Base-by-base conservation (phyloP, 257 asterid genomes). In the Lantana camara region DNA sequence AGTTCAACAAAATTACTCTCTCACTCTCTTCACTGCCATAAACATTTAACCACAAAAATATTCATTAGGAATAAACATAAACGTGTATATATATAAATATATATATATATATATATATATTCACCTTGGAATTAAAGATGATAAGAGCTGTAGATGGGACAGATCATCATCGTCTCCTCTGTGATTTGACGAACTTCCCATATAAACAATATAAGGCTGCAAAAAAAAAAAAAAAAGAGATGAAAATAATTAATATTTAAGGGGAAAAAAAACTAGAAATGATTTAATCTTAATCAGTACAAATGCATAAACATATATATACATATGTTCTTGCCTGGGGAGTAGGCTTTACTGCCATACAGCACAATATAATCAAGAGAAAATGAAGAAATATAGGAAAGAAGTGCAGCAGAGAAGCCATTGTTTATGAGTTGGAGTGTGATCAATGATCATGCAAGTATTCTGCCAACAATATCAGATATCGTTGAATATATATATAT, bases 181-280 rank as follows among this genome's bases (percentile, higher is more conserved):
- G 22, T 37, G 49, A 47, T 66, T 67, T n/a, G 70, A 68, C 42
- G 82, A 76, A 79, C 94, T 80, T 46, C 96, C 96, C 96, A 88
- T 81, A 27, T 88, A 88, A 20, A 83, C 85, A 47, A 88, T 74
- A 79, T 88, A 83, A 64, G 87, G 87, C 96, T 88, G 89, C 88
- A 74, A 50, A 27, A 0, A 57, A n/a, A 13, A 30, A 29, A 27
- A 34, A n/a, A n/a, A n/a, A n/a, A n/a, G n/a, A n/a, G n/a, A n/a
- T 30, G 3, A 30, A 30, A 30, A 30, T 30, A 30, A 2, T 2
- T 30, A 30, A 35, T 35, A 35, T 35, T 9, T 4, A 7, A 35
- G 40, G 40, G n/a, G n/a, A n/a, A 35, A 35, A 35, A 35, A 35
- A 35, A 4, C 40, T 30, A 35, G 40, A 35, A 35, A 35, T 27